A percentile compares a stretch with the other conserved stretches of the same genome.
Conservation (phyloP, 176 grass and related monocot genomes). For the Eragrostis nindensis region DNA sequence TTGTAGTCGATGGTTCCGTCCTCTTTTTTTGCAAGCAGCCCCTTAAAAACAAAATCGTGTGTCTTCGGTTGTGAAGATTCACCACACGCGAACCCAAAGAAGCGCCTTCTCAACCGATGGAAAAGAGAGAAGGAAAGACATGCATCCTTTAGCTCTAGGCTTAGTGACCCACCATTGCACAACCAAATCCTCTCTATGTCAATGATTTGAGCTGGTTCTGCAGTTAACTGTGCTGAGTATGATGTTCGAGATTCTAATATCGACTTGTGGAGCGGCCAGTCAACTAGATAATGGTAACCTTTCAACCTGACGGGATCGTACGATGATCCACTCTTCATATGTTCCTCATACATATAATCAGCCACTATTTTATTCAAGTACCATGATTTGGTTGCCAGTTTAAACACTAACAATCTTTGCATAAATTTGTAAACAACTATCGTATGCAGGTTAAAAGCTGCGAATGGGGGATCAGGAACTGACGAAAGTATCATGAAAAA, state of each 20-base stretch:
- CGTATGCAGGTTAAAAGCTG: background rate
- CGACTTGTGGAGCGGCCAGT: constrained; percentile 18
- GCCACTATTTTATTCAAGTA: constrained; percentile 40
- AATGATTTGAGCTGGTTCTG: background rate
- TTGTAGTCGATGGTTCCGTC: background rate
- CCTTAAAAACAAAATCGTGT: constrained; percentile 36
- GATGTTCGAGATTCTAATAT: background rate
- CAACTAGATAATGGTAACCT: constrained; percentile 39
- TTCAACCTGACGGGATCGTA: constrained; percentile 30
- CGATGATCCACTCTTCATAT: background rate
- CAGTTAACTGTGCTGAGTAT: background rate
- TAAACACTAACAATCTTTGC: background rate
- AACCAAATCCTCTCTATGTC: constrained; percentile 21
- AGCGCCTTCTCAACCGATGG: constrained; percentile 29
- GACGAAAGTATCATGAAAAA: background rate
- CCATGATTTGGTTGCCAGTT: constrained; percentile 14
- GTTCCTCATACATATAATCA: constrained; percentile 32
- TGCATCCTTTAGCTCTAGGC: constrained; percentile 13
- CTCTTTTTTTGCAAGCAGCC: constrained; percentile 2
- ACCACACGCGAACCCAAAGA: constrained; percentile 8
- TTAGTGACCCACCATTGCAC: background rate
- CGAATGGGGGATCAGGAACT: background rate
- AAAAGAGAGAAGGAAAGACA: constrained; percentile 49
- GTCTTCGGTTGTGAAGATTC: constrained; percentile 12
- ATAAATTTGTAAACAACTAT: background rate